phyloP scores from a whole-genome alignment of 2,329 filamentous ascomycete species.

The Claviceps arundinis region DNA sequence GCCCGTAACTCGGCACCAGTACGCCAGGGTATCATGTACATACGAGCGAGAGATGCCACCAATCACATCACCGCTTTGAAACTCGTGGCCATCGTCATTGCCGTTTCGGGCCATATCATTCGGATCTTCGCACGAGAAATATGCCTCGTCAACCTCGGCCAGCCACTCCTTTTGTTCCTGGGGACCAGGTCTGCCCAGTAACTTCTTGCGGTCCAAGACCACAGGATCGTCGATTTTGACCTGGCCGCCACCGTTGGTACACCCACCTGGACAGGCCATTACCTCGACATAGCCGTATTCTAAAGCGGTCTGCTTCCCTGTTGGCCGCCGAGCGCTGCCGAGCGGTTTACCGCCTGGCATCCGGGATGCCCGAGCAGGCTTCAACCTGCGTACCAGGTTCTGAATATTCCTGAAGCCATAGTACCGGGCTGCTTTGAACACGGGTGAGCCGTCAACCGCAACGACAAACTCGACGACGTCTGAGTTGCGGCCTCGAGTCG shows the following conservation, averaged over 20 bases:
- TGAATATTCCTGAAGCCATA: constrained; percentile 98
- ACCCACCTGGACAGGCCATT: constrained; percentile 98
- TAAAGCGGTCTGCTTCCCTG: constrained; percentile 32
- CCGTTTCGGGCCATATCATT: constrained; percentile 16
- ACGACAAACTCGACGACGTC: constrained; percentile 83
- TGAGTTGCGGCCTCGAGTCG: constrained; percentile 67
- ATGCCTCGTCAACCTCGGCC: constrained; percentile 72
- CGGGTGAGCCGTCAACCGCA: constrained; percentile 37
- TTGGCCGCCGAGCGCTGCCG: constrained; percentile 39
- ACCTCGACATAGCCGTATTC: constrained; percentile 95
- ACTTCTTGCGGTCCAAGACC: constrained; percentile 34
- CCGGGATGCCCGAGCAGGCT: constrained; percentile 63
- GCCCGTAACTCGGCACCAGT: constrained; percentile 64
- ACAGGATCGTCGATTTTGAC: constrained; percentile 77
- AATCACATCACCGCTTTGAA: constrained; percentile 27
- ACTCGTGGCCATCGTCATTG: constrained; percentile 8
- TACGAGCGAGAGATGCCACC: constrained; percentile 53
- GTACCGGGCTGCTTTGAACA: constrained; percentile 77
- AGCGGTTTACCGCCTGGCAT: constrained; percentile 63
- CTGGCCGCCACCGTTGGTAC: constrained; percentile 94
- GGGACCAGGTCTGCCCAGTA: constrained; percentile 47
- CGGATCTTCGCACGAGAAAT: constrained; percentile 61
- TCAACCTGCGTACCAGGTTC: constrained; percentile 85
- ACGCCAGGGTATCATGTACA: constrained; percentile 54
- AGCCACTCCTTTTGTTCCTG: constrained; percentile 82